Evolutionary conservation across 306 rosid species (phyloP), one percentile per base, ranked within the genome.

Genomic region (Dryas drummondii): DNA sequence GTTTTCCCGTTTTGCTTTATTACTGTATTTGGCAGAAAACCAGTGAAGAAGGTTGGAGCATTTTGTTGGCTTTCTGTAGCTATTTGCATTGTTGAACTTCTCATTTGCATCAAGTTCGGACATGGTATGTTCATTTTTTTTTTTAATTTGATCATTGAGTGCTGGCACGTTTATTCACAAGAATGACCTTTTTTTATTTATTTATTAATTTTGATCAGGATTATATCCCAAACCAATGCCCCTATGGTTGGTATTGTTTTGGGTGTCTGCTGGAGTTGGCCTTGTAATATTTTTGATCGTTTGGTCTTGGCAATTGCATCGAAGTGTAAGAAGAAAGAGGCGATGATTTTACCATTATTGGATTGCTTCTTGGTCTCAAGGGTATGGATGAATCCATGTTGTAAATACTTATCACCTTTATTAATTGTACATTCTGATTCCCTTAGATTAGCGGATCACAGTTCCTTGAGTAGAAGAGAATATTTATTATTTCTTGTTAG

Each of bases 61-160:
- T 90, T 92, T 83, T 96, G 99, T 88, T 96, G 99, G 99, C 97
- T 96, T 68, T 96, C 99, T 17, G 85, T 92, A 19, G 99, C 99
- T 14, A 96, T 96, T 75, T 96, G 99, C 85, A 92, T 96, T 10
- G 87, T 96, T 2, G 99, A 96, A 80, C 98, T 96, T 86, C 91
- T 96, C 69, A 96, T 96, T 73, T 92, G 99, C 89, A 92, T 96
- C 68, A 96, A 96, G 80, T 96, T 96, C 80, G 98, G 98, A 77
- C 87, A 90, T 49, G 98, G 99, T 96, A 81, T 11, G 83, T 72
- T 65, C 69, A 54, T 74, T 15, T 65, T 41, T 51, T 51, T 22
- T 49, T 51, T 40, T 4, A 32, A 32, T 55, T 13, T 60, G 58
- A 53, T 54, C 70, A 11, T 44, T 40, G 41, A 49, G 45, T 27